phyloP scores from a whole-genome alignment of 768 basidiomycete genomes.

The Fomitopsis serialis region DNA sequence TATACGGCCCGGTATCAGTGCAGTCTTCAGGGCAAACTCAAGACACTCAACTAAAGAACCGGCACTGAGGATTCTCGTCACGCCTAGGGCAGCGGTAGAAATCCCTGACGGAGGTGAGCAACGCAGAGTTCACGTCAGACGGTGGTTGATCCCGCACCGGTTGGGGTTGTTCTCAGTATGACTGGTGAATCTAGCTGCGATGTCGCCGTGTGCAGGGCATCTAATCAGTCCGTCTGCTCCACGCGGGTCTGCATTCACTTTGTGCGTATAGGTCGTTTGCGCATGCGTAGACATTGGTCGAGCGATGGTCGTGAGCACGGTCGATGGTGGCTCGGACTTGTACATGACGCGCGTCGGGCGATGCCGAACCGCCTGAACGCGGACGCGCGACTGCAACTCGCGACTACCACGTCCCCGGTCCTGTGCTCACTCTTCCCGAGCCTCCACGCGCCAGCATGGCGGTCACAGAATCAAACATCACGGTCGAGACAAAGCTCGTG shows the following conservation, averaged over 20 bases:
- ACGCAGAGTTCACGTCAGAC: background rate
- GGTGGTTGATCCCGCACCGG: constrained; percentile 25
- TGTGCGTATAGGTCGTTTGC: background rate
- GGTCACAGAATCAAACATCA: constrained; percentile 22
- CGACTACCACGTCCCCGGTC: no score
- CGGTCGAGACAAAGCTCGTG: constrained; percentile 45
- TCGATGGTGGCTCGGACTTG: background rate
- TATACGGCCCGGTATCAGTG: background rate
- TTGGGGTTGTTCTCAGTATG: constrained; percentile 24
- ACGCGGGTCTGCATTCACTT: constrained; percentile 15
- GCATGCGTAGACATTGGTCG: background rate
- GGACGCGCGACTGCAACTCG: background rate
- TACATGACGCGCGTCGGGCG: background rate
- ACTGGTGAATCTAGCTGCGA: constrained; percentile 21
- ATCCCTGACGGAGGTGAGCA: constrained; percentile 11
- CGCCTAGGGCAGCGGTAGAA: constrained; percentile 36
- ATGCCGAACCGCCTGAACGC: background rate
- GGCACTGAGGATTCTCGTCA: constrained; percentile 22
- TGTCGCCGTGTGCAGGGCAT: constrained; percentile 28
- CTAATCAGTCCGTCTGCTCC: constrained; percentile 27
- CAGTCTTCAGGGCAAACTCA: constrained; percentile 1
- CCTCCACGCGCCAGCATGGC: no score
- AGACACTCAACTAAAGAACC: constrained; percentile 31
- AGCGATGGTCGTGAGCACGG: background rate
- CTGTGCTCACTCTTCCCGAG: no score